Evolutionary conservation across 2,329 filamentous ascomycete species (phyloP), one percentile per base, ranked within the genome.

Genomic region (Aspergillus fumigatiaffinis): DNA sequence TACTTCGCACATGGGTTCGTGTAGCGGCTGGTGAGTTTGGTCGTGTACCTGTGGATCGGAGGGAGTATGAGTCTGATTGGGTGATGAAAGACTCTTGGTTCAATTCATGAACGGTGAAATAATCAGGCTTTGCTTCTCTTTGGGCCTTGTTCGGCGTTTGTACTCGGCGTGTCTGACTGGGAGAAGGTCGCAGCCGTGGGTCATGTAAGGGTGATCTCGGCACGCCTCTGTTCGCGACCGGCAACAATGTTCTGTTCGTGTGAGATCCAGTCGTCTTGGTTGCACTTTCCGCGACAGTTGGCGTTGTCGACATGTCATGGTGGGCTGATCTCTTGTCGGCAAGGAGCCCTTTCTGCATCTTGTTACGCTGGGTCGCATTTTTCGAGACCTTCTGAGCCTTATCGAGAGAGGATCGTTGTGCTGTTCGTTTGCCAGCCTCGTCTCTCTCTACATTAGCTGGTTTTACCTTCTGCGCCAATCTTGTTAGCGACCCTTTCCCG

Each of bases 31-130:
- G 70, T 14, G 77, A 79, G 17, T 70, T 68, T 4, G 77, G 68
- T 17, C 73, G 71, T 14, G 64, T 65, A 25, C 74, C 71, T 28
- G 62, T 56, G 38, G 73, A 66, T 35, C 69, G 74, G 6, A 70
- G 58, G 32, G 76, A 76, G 61, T 74, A 78, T 4, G 76, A 65
- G 60, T 79, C 76, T 1, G 75, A 74, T 48, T 77, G 76, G 8
- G 73, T 68, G 23, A 77, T 61, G 42, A 72, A 73, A 2, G 76
- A 75, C 42, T 77, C 75, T 41, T 73, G 64, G 41, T 70, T 73
- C 58, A 70, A 71, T 54, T 77, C 74, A 29, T 68, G 71, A 14
- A 77, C 57, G 5, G 72, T 61, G 58, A 74, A 75, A 55, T 71
- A 72, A 6, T 70, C 71, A 21, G 65, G 53, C 49, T 57, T 60